phyloP scores from a whole-genome alignment of 345 rosid genomes.

The Jatropha curcas region DNA sequence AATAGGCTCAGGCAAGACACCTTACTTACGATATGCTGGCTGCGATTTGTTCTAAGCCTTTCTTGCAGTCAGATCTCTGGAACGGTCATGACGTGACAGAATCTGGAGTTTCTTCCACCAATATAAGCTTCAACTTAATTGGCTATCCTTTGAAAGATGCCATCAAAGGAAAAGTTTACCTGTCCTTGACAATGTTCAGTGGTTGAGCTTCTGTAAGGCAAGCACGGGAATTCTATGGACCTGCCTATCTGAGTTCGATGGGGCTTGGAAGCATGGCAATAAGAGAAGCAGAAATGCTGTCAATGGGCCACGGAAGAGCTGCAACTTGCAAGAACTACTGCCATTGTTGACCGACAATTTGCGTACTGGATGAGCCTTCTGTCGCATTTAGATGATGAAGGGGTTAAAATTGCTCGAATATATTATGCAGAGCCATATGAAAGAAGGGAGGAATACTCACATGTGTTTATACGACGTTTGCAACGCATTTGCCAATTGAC shows the following conservation, averaged over 20 bases:
- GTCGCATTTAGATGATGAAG: conserved; percentile 84
- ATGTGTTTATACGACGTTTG: conserved; percentile 77
- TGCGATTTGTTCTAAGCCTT: conserved; percentile 77
- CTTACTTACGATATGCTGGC: conserved; percentile 84
- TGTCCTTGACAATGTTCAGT: conserved; percentile 75
- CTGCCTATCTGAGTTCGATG: conserved; percentile 81
- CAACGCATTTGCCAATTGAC: conserved; percentile 85
- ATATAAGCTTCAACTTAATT: conserved; percentile 87
- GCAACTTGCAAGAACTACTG: conserved; percentile 80
- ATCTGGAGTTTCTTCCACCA: conserved; percentile 83
- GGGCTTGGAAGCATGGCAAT: conserved; percentile 78
- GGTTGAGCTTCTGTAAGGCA: conserved; percentile 84
- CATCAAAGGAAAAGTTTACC: conserved; percentile 68
- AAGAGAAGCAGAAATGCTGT: conserved; percentile 74
- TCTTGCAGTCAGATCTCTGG: conserved; percentile 89
- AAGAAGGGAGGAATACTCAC: conserved; percentile 82
- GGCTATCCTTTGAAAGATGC: conserved; percentile 90
- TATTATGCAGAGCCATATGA: conserved; percentile 76
- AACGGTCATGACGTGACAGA: conserved; percentile 76
- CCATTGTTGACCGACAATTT: conserved; percentile 79
- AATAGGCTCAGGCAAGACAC: conserved; percentile 83
- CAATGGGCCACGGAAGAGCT: conserved; percentile 92
- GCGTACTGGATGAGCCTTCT: conserved; percentile 87
- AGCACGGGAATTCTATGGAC: conserved; percentile 69
- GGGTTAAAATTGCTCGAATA: conserved; percentile 72